Conservation (phyloP, 768 basidiomycete species). For the Terana coerulea region DNA sequence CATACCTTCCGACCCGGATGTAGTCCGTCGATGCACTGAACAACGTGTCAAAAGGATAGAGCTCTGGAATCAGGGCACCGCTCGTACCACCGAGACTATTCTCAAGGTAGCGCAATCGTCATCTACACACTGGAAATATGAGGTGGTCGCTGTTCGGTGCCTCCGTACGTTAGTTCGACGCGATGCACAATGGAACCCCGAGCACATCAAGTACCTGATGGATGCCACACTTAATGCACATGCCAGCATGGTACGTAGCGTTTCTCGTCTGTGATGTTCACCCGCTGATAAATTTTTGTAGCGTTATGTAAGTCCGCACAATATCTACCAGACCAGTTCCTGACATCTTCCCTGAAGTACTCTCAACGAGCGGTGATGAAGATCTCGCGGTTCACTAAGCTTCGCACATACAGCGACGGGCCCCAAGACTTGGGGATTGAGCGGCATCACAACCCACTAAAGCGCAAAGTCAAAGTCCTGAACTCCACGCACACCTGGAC, state of each 20-base stretch:
- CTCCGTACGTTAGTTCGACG: conserved; percentile 66
- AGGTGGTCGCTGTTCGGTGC: conserved; percentile 63
- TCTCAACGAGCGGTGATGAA: conserved; percentile 76
- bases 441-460: conserved; percentile 65
- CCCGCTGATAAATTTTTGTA: not conserved
- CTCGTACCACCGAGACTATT: conserved; percentile 39
- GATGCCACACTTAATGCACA: conserved; percentile 59
- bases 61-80: conserved; percentile 37
- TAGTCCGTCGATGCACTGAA: conserved; percentile 39
- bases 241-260: conserved; percentile 50
- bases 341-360: conserved; percentile 39
- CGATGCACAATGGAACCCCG: conserved; percentile 48
- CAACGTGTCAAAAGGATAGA: conserved; percentile 43
- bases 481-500: conserved; percentile 52
- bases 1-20: conserved; percentile 27
- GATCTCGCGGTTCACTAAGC: conserved; percentile 69
- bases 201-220: conserved; percentile 55
- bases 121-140: conserved; percentile 77
- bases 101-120: conserved; percentile 56
- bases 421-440: conserved; percentile 58
- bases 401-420: conserved; percentile 63
- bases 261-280: not conserved
- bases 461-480: conserved; percentile 42
- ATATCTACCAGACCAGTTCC: not conserved
- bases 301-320: conserved; percentile 18